Conservation (phyloP, 2,329 filamentous ascomycete genomes). For the Ascochyta rabiei region DNA sequence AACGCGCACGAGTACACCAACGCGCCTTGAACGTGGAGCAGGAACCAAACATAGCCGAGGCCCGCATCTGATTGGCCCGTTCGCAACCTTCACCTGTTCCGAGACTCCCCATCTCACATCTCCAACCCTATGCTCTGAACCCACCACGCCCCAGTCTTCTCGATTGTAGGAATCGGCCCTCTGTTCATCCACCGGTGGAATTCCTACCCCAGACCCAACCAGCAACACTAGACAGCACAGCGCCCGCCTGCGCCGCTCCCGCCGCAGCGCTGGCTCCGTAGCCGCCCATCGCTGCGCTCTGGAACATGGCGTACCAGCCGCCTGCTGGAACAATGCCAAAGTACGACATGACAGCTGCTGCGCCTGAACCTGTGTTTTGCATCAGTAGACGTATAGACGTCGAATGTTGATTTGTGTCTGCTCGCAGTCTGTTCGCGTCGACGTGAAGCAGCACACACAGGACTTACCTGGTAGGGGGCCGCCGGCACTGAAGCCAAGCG, state of each 20-base stretch:
- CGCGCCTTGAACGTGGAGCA: not conserved
- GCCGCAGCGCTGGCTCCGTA: slow-evolving; percentile 34
- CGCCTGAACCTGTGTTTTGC: slow-evolving; percentile 25
- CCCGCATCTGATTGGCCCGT: slow-evolving; percentile 13
- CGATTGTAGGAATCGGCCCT: not conserved
- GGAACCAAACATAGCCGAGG: slow-evolving; percentile 8
- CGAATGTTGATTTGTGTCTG: no score
- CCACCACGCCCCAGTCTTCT: not conserved
- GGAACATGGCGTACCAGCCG: slow-evolving; percentile 30
- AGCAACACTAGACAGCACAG: slow-evolving; percentile 19
- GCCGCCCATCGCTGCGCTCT: slow-evolving; percentile 44
- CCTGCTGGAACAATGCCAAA: slow-evolving; percentile 30
- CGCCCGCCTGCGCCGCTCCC: slow-evolving; percentile 29
- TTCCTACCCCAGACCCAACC: slow-evolving; percentile 17
- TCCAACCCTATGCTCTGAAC: no score
- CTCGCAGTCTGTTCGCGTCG: no score
- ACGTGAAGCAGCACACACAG: not conserved
- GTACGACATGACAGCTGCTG: slow-evolving; percentile 26
- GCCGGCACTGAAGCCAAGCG: slow-evolving; percentile 26
- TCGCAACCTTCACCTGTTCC: slow-evolving; percentile 7
- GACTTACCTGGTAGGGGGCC: slow-evolving; percentile 32
- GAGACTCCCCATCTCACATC: not conserved
- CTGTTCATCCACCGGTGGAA: not conserved
- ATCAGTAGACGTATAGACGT: no score
- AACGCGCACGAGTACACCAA: not conserved